Percentiles rank a stretch among this genome's conserved stretches.
Evolutionary conservation across 2,329 filamentous ascomycete species (phyloP).

Genomic region (Fusarium domesticum): DNA sequence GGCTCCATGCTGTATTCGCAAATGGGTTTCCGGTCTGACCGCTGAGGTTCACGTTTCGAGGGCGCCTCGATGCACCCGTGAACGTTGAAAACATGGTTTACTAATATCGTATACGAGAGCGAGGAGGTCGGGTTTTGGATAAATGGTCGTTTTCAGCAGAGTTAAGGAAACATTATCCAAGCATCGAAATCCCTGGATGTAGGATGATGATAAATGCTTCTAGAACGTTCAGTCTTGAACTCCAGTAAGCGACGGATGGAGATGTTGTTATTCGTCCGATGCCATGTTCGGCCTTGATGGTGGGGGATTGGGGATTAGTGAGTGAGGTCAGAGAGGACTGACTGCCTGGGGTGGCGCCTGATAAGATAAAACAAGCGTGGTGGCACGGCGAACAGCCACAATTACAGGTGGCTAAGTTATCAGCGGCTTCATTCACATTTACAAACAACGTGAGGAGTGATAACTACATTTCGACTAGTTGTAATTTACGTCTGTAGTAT

Average conservation of each 20-base stretch:
- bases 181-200: constrained; percentile 1
- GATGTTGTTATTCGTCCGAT: constrained; percentile 20
- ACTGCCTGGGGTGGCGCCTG: constrained; percentile 7
- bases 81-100: constrained; percentile 83
- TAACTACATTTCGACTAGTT: too few relatives aligned
- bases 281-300: constrained; percentile 18
- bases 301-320: constrained; percentile 24
- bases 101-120: constrained; percentile 7
- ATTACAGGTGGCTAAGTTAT: too few relatives aligned
- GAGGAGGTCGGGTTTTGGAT: constrained; percentile 5
- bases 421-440: too few relatives aligned
- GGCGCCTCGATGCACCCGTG: constrained; percentile 79
- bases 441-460: too few relatives aligned
- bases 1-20: constrained; percentile 57
- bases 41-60: constrained; percentile 90
- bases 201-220: constrained; percentile 15
- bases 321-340: constrained; percentile 17
- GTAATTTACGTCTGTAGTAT: too few relatives aligned
- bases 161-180: constrained; percentile 14
- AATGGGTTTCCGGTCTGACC: constrained; percentile 82
- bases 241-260: constrained; percentile 26
- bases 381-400: too few relatives aligned
- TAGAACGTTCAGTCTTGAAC: constrained; percentile 28
- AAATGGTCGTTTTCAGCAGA: constrained; percentile 6
- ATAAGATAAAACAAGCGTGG: constrained; percentile 18